Evolutionary conservation across 805 yeast species (phyloP).

Genomic region (Blastobotrys robertii): DNA sequence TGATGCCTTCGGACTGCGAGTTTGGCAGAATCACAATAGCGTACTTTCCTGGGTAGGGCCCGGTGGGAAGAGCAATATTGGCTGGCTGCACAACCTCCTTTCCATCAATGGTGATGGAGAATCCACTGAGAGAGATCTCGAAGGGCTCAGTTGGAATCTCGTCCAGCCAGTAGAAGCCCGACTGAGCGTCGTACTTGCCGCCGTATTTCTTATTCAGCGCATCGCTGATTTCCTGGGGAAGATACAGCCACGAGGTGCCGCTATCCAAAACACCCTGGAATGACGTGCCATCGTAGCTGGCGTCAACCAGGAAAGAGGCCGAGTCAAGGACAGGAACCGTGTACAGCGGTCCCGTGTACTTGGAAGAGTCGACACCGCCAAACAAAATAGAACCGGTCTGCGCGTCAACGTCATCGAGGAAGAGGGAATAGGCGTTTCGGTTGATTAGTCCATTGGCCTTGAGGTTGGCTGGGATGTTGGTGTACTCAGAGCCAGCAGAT

Average conservation of each 20-base stretch:
- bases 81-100: constrained; percentile 13
- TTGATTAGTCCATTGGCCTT: constrained; percentile 33
- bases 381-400: constrained; percentile 9
- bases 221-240: constrained; percentile 28
- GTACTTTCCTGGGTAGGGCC: constrained; percentile 12
- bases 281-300: constrained; percentile 15
- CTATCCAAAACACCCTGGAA: constrained; percentile 34
- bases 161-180: neutral
- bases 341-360: constrained; percentile 12
- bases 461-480: constrained; percentile 50
- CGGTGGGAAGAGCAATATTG: constrained; percentile 9
- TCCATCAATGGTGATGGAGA: constrained; percentile 15
- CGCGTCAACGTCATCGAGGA: constrained; percentile 26
- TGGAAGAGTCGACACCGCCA: constrained; percentile 11
- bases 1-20: constrained; percentile 16
- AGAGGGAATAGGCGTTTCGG: constrained; percentile 35
- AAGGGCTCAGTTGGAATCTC: neutral
- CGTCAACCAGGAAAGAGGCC: constrained; percentile 9
- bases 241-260: constrained; percentile 40
- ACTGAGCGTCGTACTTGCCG: neutral
- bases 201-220: neutral
- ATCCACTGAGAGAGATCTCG: constrained; percentile 14
- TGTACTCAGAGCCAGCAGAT: constrained; percentile 27
- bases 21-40: constrained; percentile 23
- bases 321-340: constrained; percentile 32